These are phyloP conservation scores for Vanrija humicola DNA, from an alignment of 1,284 basidiomycete species.

Conservation along the genomic window DNA sequence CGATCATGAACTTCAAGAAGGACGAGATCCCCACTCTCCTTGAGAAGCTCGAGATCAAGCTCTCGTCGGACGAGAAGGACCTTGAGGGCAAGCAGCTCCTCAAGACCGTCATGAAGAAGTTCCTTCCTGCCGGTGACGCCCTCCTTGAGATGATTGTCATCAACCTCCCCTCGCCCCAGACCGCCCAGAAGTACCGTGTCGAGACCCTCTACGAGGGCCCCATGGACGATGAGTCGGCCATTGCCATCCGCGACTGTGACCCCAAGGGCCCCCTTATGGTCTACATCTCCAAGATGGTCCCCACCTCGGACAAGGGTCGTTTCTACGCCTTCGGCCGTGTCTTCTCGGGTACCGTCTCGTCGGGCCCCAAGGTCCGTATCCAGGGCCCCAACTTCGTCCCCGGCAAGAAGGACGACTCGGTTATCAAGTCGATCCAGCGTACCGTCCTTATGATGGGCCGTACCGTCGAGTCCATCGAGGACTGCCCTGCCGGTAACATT, in stretches of 20 bases:
- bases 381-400: slow-evolving; percentile 99
- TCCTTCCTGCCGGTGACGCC: slow-evolving; percentile 97
- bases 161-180: slow-evolving; percentile 94
- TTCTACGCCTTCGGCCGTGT: slow-evolving; percentile 99
- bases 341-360: slow-evolving; percentile 96
- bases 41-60: slow-evolving; percentile 95
- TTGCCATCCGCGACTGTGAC: slow-evolving; percentile 98
- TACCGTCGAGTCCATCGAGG: slow-evolving; percentile 97
- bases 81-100: slow-evolving; percentile 95
- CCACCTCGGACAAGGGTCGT: slow-evolving; percentile 98
- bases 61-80: slow-evolving; percentile 85
- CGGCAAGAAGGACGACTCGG: slow-evolving; percentile 98
- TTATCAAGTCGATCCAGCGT: slow-evolving; percentile 97
- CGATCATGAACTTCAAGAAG: slow-evolving; percentile 99
- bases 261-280: slow-evolving; percentile 94
- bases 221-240: slow-evolving; percentile 99
- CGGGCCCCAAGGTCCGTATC: slow-evolving; percentile 98
- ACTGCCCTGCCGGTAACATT: slow-evolving; percentile 98
- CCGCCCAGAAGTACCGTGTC: slow-evolving; percentile 97
- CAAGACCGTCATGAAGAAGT: slow-evolving; percentile 99
- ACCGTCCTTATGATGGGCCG: slow-evolving; percentile 99
- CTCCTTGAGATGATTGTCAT: slow-evolving; percentile 99
- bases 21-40: slow-evolving; percentile 79
- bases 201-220: slow-evolving; percentile 99
- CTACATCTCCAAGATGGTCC: slow-evolving; percentile 99